Evolutionary conservation across 345 rosid genomes (phyloP).

Genomic region (Syzygium oleosum): DNA sequence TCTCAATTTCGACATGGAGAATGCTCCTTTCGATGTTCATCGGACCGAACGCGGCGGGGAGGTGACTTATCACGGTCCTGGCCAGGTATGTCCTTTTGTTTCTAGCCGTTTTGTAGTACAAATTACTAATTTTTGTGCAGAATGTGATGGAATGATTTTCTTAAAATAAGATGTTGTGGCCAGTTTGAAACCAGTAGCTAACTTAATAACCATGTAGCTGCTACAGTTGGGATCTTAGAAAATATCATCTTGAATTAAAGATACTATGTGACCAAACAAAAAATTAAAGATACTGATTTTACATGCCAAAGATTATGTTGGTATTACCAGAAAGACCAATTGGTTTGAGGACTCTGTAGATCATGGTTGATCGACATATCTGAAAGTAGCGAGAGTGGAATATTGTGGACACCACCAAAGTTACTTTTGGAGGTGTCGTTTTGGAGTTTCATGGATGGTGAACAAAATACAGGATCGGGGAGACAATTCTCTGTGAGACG

Average conservation of each 20-base stretch:
- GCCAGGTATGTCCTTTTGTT: conserved; percentile 44
- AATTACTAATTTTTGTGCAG: background rate
- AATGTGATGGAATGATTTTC: background rate
- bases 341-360: background rate
- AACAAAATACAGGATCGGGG: background rate
- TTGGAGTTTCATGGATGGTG: background rate
- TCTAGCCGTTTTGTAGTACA: background rate
- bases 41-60: conserved; percentile 90
- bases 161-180: background rate
- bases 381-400: background rate
- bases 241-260: background rate
- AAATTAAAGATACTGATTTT: background rate
- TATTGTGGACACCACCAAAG: background rate
- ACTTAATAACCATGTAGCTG: background rate
- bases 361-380: background rate
- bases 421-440: background rate
- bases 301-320: background rate
- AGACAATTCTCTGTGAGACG: background rate
- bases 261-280: no score
- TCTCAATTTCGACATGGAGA: conserved; percentile 46
- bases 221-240: background rate
- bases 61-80: conserved; percentile 93
- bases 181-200: background rate
- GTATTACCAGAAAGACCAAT: background rate
- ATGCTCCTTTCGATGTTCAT: conserved; percentile 65